Conservation (phyloP, 768 basidiomycete genomes). For the Gloeopeniophorella convolvens region DNA sequence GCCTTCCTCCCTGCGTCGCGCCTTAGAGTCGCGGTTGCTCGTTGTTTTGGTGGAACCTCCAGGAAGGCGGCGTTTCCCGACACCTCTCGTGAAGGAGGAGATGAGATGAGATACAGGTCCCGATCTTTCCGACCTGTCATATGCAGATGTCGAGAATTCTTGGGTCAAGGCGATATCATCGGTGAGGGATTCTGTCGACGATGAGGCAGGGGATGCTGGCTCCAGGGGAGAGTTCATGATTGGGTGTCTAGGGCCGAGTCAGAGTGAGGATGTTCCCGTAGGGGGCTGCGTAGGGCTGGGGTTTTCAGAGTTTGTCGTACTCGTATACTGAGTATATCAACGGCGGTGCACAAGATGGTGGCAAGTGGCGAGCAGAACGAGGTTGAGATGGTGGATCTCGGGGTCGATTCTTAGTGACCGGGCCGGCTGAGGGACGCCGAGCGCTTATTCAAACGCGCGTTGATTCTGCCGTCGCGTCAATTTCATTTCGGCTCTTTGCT, state of each 20-base stretch:
- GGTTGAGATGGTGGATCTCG: not conserved
- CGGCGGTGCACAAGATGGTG: too few species aligned
- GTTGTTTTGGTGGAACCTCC: constrained; percentile 15
- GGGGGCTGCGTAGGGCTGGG: not conserved
- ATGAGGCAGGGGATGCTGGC: constrained; percentile 22
- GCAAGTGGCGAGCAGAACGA: too few species aligned
- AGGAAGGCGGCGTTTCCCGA: constrained; percentile 19
- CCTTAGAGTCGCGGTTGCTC: constrained; percentile 17
- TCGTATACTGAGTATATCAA: too few species aligned
- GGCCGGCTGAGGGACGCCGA: not conserved
- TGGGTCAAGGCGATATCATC: not conserved
- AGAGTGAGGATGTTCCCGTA: not conserved
- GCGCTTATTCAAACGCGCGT: too few species aligned
- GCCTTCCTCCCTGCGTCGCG: constrained; percentile 19
- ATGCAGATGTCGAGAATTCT: constrained; percentile 2
- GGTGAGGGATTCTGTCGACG: constrained; percentile 22
- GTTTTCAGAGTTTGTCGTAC: too few species aligned
- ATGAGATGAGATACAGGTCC: not conserved
- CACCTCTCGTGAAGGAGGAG: constrained; percentile 3
- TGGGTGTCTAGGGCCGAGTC: not conserved
- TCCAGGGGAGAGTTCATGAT: constrained; percentile 23
- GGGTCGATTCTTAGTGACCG: not conserved
- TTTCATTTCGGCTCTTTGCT: too few species aligned
- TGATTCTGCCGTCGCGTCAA: too few species aligned
- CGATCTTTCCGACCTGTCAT: constrained; percentile 6